Evolutionary conservation across 140 eudicot species (phyloP), one percentile per base, ranked within the genome.

Genomic region (Oenanthe javanica): DNA sequence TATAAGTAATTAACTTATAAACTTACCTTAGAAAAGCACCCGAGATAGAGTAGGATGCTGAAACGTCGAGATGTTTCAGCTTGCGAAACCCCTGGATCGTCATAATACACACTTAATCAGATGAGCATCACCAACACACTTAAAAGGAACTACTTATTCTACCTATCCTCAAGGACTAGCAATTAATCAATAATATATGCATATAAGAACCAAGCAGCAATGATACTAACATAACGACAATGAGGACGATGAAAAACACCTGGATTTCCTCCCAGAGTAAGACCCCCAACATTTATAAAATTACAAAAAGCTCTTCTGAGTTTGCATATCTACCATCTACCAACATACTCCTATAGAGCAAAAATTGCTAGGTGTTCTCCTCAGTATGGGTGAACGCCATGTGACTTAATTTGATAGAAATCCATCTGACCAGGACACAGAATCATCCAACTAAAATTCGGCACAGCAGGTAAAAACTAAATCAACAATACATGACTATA

Each of bases 11-110:
- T 3, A 1, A 66, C 19, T 43, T 6, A 45, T 21, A 46, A 40
- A 77, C 91, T 70, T 83, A 91, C 98, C 84, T 93, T 71, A 93
- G 84, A 82, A 93, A 93, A 82, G 88, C 84, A 48, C 98, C 98
- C 16, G 97, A 91, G 80, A 91, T 86, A 2, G 97, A 88, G 86
- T 91, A 89, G 83, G 98, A 91, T 27, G 90, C 83, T 67, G 98
- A 88, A 81, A 93, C 89, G 85, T 93, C 98, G 57, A 89, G 86
- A 87, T 82, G 85, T 81, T 91, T 93, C 86, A 93, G 84, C 79
- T 85, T 85, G 48, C 78, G 92, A 50, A 93, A 89, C 18, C 98
- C 98, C 98, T 93, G 88, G 82, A 89, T 46, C 79, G 80, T 76
- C 63, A 83, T 82, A 89, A 84, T 59, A 47, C 48, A 76, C 38